Evolutionary conservation across 23 red algal species (phyloP), one percentile per base, ranked within the genome.

Genomic region (Chondrus crispus): DNA sequence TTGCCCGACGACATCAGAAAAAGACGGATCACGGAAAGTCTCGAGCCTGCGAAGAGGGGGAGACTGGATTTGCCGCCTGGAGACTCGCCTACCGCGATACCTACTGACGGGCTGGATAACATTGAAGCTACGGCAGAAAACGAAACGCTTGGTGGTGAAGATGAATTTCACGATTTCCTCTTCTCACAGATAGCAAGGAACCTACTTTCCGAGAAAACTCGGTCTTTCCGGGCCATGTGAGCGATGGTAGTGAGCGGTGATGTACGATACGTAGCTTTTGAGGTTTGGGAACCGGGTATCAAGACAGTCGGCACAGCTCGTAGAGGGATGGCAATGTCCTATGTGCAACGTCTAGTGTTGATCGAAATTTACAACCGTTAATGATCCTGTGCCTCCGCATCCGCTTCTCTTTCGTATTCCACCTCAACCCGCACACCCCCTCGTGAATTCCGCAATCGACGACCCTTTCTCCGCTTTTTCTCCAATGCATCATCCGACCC

Each of bases 151-250:
- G 40, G 39, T 30, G 68, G 48, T 16, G 68, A 60, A 5, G 68
- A 51, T 55, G 48, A 13, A 5, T 78, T 89, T 22, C 68, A 75
- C 19, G 85, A 89, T 3, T 3, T 89, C 2, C 40, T 89, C 8
- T 89, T 51, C 54, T 45, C 66, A 6, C 85, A 89, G 68, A 79
- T 89, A 41, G 85, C 60, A 60, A 49, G 85, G 63, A 89, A 89
- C 46, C 26, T 89, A 19, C 60, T 66, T n/a, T n/a, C n/a, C n/a
- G n/a, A n/a, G n/a, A n/a, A n/a, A n/a, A n/a, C n/a, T n/a, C n/a
- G n/a, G n/a, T n/a, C n/a, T n/a, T n/a, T n/a, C n/a, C n/a, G n/a
- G n/a, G n/a, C n/a, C n/a, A n/a, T n/a, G n/a, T n/a, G n/a, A n/a
- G n/a, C n/a, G n/a, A n/a, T n/a, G n/a, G n/a, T n/a, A n/a, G n/a